Evolutionary conservation across 164 flowering plant genomes (phyloP), one percentile per base, ranked within the genome.

Genomic region (Berberis thunbergii): DNA sequence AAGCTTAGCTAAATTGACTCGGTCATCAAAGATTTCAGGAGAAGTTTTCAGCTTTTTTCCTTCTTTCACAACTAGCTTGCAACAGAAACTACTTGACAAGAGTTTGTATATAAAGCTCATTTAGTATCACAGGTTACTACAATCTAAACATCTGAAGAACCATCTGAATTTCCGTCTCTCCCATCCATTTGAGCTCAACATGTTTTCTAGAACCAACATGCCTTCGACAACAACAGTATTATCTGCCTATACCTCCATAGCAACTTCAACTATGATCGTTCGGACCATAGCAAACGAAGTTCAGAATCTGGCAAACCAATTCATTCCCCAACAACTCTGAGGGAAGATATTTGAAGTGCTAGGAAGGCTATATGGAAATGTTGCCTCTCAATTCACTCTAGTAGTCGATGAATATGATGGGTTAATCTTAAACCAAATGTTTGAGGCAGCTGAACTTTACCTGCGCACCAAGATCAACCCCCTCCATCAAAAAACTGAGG

Each of bases 401-500:
- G 70, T 80, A 26, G 68, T 80, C 66, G 77, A 80, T 4, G 81
- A 80, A 49, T 65, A 64, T 59, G 71, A 77, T 10, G 83, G 84
- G 43, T 60, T 70, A 26, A 65, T 11, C 43, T 26, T 6, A 62
- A 78, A 79, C 66, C 69, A 80, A 66, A 61, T 78, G 61, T 80
- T 69, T 70, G 70, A 65, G 41, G 78, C 82, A 2, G 79, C 80
- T 0, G 72, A 76, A 42, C 44, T 60, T 44, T 78, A 78, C 59
- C 43, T 79, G 42, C 74, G 76, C 52, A 42, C 61, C 64, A 78
- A 69, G 53, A 44, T 70, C 52, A 52, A 52, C 70, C 1, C 76
- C 78, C 58, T 40, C 59, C 6, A 61, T 75, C 0, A 49, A 38
- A 9, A 38, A 76, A 1, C 50, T 77, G 60, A 67, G 43, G 6